Base-by-base conservation (phyloP, 192 early-diverging fungal genomes). In the Thoreauomyces humboldtii region DNA sequence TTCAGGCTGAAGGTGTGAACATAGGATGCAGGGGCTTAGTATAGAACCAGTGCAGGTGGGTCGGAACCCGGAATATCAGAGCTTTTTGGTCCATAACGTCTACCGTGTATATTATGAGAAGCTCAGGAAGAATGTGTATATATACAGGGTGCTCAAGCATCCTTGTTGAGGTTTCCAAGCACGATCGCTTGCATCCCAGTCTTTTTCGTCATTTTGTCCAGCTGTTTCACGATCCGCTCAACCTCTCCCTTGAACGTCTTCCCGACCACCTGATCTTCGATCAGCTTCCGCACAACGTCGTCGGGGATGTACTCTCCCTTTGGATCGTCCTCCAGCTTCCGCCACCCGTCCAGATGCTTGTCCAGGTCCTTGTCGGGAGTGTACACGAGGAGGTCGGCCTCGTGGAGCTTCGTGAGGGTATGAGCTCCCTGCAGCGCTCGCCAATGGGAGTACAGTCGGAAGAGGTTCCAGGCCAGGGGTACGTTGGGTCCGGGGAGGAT, bases 401-500 rank as follows among this genome's bases (percentile, higher is more conserved):
- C 19, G 11, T 69, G 19, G 32, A 57, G 4, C 15, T 38, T 17
- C 46, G 47, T 17, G 28, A 72, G 58, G 6, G 70, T 73, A 28
- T 37, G 19, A 2, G 38, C 55, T 15, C 66, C 72, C 47, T 73
- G 56, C 36, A 55, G 38, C 7, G 72, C 72, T n/a, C 55, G 35
- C 52, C 57, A 73, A 34, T 73, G 46, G 3, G 59, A 47, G 51
- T 73, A 65, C 5, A 73, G 41, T 3, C 72, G 72, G 34, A 61
- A 73, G 15, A 73, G 41, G 32, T 73, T 73, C 64, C 64, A 73
- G 24, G 47, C 38, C 14, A 73, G 65, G 12, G 65, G 65, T 3
- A 73, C 33, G 42, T 73, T 73, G 7, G 72, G 72, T 31, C 72
- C 72, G 29, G 72, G 72, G 5, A 73, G 7, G 59, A 73, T 46